Conservation (phyloP, 805 yeast genomes). For the Saturnispora dispora region DNA sequence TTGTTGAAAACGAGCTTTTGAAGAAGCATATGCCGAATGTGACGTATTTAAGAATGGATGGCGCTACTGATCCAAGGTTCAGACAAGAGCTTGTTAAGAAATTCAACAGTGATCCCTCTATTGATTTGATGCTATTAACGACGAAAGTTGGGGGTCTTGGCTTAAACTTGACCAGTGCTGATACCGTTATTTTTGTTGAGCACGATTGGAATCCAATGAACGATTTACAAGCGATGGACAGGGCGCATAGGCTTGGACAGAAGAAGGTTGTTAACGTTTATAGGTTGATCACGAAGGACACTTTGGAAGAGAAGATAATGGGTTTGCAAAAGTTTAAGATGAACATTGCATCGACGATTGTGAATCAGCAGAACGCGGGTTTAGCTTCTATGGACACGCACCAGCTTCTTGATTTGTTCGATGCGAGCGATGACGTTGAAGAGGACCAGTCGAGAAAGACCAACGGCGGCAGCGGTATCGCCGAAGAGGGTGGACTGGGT, state of each 20-base stretch:
- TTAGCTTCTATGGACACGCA: constrained; percentile 93
- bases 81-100: constrained; percentile 86
- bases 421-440: constrained; percentile 40
- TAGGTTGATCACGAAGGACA: constrained; percentile 83
- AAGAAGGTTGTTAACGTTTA: constrained; percentile 96
- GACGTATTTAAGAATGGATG: constrained; percentile 90
- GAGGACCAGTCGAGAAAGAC: constrained; percentile 22
- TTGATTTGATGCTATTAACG: constrained; percentile 82
- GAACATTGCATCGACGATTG: constrained; percentile 93
- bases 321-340: constrained; percentile 95
- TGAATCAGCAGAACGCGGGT: constrained; percentile 96
- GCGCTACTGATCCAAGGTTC: constrained; percentile 84
- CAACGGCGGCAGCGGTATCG: constrained; percentile 12
- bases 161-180: constrained; percentile 94
- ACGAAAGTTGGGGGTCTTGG: constrained; percentile 99
- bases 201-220: constrained; percentile 99
- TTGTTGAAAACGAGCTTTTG: constrained; percentile 85
- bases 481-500: constrained; percentile 68
- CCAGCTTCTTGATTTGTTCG: constrained; percentile 83
- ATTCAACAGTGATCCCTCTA: constrained; percentile 94
- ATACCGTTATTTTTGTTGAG: constrained; percentile 97
- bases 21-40: constrained; percentile 82
- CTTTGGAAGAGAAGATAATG: constrained; percentile 96
- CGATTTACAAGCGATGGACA: constrained; percentile 97
- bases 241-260: constrained; percentile 97